Evolutionary conservation across 164 flowering plant species (phyloP), one percentile per base, ranked within the genome.

Genomic region (Macadamia tetraphylla): DNA sequence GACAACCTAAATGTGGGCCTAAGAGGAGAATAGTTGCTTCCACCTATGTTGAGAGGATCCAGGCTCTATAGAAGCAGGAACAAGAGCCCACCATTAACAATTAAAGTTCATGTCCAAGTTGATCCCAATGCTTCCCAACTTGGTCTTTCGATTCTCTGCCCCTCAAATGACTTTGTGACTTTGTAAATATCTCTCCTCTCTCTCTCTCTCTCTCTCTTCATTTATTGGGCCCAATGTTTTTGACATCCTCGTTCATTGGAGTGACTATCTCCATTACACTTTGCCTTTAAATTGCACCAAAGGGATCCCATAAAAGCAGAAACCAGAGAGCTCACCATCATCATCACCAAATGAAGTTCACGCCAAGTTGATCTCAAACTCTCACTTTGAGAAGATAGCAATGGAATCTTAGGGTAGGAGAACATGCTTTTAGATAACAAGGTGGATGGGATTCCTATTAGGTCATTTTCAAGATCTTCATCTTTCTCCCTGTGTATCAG

Each of bases 181-280:
- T 23, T 23, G 23, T 23, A 23, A 23, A 23, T 23, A 23, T 23
- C 40, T 35, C 40, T n/a, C 61, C 67, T n/a, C 59, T 65, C 57
- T 71, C 71, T 69, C 71, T 73, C 71, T 73, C 76, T 63, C 44
- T 73, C 23, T 23, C 23, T 23, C 23, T 23, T 23, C 58, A 64
- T 66, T 40, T 23, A 23, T 23, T 23, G 23, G 23, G 23, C 23
- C 23, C 23, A 23, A 23, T 23, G 23, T 23, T 23, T 23, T 23
- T 23, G 60, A 70, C 58, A 73, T 71, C 82, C 84, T 72, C 63
- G 76, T 71, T 71, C 78, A 46, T 46, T 4, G 57, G 17, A 53
- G 18, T 53, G 57, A 53, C 57, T 53, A 53, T 53, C 57, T 53
- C 57, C 57, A 53, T 53, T 53, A 53, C 18, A 1, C 17, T 53